Base-by-base conservation (phyloP, 129 eudicot genomes). In the Mikania micrantha region DNA sequence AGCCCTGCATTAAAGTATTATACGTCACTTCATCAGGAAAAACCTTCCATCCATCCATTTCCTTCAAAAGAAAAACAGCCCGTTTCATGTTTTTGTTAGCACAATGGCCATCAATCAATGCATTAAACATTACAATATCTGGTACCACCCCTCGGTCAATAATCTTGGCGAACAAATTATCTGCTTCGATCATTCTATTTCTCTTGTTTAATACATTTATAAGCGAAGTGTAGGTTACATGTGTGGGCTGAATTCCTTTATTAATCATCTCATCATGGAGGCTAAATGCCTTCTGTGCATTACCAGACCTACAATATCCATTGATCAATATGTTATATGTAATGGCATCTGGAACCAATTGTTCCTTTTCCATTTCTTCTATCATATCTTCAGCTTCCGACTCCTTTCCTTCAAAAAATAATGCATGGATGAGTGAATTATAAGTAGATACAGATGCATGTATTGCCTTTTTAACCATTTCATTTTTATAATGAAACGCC, bases 241-340 rank as follows among this genome's bases (percentile, higher is more conserved):
- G 64, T 20, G 93, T 81, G 27, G 96, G 93, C 42, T 81, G 73
- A 56, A 85, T 72, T n/a, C 84, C 70, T 62, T 79, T 78, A 22
- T 69, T 75, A 69, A 85, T 24, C 93, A 89, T 83, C 69, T 89
- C 86, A 73, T 89, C 88, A 20, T 76, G 83, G 29, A 89, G 61
- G 20, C 61, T 24, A 67, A 90, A 86, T 0, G 95, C 96, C 79
- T 84, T 76, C 52, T 68, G 69, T 21, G 78, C 83, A 38, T 82
- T 78, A 0, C 88, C 84, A 24, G 71, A 68, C 78, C 85, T 77
- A 74, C 97, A 80, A 73, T 82, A 84, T 16, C 89, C 78, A 60
- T 85, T 82, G 7, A 90, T 87, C 81, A 90, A 75, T 64, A 85
- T 90, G 78, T 87, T 90, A 72, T 82, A 87, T 4, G 97, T 90